Evolutionary conservation across 352 stramenopile genomes (phyloP).

Genomic region (Stephanocyclus meneghinianus): DNA sequence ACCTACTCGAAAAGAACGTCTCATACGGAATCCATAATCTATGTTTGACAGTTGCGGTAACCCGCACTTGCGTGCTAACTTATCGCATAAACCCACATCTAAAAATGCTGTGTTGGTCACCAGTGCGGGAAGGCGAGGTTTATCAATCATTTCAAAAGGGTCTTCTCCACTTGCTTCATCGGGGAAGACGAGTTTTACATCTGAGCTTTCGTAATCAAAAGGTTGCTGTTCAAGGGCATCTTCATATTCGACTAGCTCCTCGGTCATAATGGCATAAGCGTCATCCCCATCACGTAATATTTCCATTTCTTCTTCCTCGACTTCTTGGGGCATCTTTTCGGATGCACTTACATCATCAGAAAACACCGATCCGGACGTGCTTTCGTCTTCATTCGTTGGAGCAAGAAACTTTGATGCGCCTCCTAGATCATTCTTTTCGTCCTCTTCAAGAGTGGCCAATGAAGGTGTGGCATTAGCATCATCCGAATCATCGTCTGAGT

Average conservation of each 20-base stretch:
- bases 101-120: neutral
- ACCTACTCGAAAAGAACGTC: slow-evolving; percentile 74
- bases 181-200: slow-evolving; percentile 47
- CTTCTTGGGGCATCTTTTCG: slow-evolving; percentile 36
- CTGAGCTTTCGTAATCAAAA: slow-evolving; percentile 3
- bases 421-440: slow-evolving; percentile 46
- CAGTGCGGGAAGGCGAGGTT: neutral
- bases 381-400: slow-evolving; percentile 56
- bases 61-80: slow-evolving; percentile 48
- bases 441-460: slow-evolving; percentile 41
- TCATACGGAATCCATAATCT: slow-evolving; percentile 76
- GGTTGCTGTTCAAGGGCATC: slow-evolving; percentile 32
- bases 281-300: slow-evolving; percentile 44
- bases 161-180: slow-evolving; percentile 16
- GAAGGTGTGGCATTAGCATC: slow-evolving; percentile 33
- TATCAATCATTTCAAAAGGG: slow-evolving; percentile 11
- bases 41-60: slow-evolving; percentile 52
- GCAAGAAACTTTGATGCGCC: slow-evolving; percentile 45
- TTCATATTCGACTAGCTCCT: slow-evolving; percentile 35
- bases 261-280: slow-evolving; percentile 59
- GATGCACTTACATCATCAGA: slow-evolving; percentile 38
- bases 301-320: slow-evolving; percentile 35
- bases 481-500: slow-evolving; percentile 70
- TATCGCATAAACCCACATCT: slow-evolving; percentile 41
- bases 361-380: slow-evolving; percentile 25